Percentiles rank a stretch among this genome's conserved stretches.
phyloP scores from a whole-genome alignment of 208 protist genomes.

The Wallacemonas sp. region DNA sequence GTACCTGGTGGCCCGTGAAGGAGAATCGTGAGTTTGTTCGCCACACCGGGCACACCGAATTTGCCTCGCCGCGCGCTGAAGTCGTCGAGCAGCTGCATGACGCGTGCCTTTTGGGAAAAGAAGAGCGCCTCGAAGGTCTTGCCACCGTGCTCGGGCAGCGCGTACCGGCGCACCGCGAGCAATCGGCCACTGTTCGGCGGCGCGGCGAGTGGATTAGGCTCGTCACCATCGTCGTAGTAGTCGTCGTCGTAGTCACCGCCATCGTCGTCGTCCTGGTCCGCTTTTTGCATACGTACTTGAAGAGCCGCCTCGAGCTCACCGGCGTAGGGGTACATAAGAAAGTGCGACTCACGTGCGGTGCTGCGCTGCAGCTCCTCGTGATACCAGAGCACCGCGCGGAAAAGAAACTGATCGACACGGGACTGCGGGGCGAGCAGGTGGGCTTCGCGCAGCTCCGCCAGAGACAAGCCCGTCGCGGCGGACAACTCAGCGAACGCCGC shows the following conservation, averaged over 20 bases:
- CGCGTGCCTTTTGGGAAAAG: constrained; percentile 66
- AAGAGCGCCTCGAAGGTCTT: constrained; percentile 81
- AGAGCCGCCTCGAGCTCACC: constrained; percentile 1
- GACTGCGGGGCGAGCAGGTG: not conserved
- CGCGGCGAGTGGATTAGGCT: not conserved
- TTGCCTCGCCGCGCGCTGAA: constrained; percentile 60
- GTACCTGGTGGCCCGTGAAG: constrained; percentile 92
- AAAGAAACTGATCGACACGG: constrained; percentile 4
- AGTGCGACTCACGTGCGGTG: not conserved
- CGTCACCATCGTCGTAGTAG: not conserved
- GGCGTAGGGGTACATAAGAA: constrained; percentile 10
- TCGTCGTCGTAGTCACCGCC: constrained; percentile 10
- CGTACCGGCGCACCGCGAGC: constrained; percentile 14
- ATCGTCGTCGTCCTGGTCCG: constrained; percentile 7
- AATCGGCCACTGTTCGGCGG: not conserved
- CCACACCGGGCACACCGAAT: constrained; percentile 66
- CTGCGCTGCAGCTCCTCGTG: not conserved
- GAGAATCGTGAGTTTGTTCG: constrained; percentile 73
- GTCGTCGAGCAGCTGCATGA: constrained; percentile 66
- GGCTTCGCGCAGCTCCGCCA: not conserved
- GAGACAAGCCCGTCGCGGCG: not conserved
- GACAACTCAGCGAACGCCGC: not conserved
- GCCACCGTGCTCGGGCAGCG: constrained; percentile 11
- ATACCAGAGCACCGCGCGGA: constrained; percentile 5
- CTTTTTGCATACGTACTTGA: constrained; percentile 3